phyloP scores from a whole-genome alignment of 352 stramenopile species.

The Pythium inflatum region DNA sequence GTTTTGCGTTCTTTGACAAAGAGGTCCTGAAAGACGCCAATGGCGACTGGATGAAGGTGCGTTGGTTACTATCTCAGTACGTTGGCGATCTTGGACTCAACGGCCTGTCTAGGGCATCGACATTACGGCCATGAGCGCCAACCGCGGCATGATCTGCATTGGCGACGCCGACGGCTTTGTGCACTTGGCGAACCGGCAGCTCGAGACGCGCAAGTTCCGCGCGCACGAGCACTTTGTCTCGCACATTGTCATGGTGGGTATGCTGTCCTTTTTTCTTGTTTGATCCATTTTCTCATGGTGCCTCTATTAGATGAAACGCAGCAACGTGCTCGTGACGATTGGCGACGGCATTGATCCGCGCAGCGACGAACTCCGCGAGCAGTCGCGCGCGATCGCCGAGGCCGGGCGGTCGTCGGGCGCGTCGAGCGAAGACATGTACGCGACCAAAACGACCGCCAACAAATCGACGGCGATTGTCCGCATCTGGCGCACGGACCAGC shows the following conservation, averaged over 20 bases:
- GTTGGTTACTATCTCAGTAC: too few species aligned
- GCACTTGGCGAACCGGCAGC: conserved; percentile 80
- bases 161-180: conserved; percentile 84
- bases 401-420: conserved; percentile 50
- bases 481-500: conserved; percentile 88
- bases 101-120: conserved; percentile 60
- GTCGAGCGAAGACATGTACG: conserved; percentile 51
- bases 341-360: conserved; percentile 85
- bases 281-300: neutral
- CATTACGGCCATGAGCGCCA: conserved; percentile 87
- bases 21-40: conserved; percentile 84
- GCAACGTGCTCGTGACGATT: conserved; percentile 86
- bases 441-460: conserved; percentile 55
- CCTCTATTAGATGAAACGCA: conserved; percentile 77
- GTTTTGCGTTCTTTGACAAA: conserved; percentile 91
- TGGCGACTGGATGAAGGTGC: conserved; percentile 85
- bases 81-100: too few species aligned
- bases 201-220: conserved; percentile 84
- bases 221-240: conserved; percentile 88
- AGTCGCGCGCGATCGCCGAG: conserved; percentile 82
- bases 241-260: conserved; percentile 84
- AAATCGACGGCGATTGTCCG: conserved; percentile 79
- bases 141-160: conserved; percentile 84
- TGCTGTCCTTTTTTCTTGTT: neutral
- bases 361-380: conserved; percentile 70